Percentiles rank a stretch among this genome's conserved stretches.
phyloP scores from a whole-genome alignment of 73 alveolate species.

The Paraurostyla sp. region DNA sequence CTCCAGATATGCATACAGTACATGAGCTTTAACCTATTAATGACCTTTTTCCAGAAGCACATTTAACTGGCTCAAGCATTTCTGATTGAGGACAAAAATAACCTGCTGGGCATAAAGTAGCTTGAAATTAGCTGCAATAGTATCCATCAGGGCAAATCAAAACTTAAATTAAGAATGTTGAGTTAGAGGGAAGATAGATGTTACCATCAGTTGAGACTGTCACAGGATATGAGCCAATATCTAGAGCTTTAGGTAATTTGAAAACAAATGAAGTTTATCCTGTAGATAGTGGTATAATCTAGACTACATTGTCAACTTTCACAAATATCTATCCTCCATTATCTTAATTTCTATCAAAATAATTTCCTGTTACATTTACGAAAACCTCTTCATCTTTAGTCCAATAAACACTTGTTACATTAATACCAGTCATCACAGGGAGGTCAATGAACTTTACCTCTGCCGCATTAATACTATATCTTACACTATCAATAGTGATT shows the following conservation, averaged over 20 bases:
- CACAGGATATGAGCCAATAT: conserved; percentile 25
- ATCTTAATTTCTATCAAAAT: not conserved
- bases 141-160: conserved; percentile 75
- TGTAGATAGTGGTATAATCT: not conserved
- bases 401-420: not conserved
- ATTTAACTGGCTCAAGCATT: conserved; percentile 5
- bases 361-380: conserved; percentile 1
- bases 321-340: conserved; percentile 21
- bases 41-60: conserved; percentile 70
- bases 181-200: not conserved
- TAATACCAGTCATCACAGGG: conserved; percentile 21
- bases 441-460: not conserved
- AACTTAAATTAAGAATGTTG: not conserved
- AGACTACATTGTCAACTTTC: conserved; percentile 39
- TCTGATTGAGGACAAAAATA: conserved; percentile 72
- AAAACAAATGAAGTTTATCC: conserved; percentile 29
- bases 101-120: conserved; percentile 74
- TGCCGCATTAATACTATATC: conserved; percentile 9
- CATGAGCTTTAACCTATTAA: conserved; percentile 16
- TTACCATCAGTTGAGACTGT: conserved; percentile 37
- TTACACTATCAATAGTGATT: not conserved
- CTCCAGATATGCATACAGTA: conserved; percentile 69
- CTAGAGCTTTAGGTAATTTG: conserved; percentile 39
- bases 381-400: conserved; percentile 1
- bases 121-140: conserved; percentile 68